These are phyloP conservation scores for Suillus subalutaceus DNA, from an alignment of 768 basidiomycete genomes.

Conservation along the genomic window DNA sequence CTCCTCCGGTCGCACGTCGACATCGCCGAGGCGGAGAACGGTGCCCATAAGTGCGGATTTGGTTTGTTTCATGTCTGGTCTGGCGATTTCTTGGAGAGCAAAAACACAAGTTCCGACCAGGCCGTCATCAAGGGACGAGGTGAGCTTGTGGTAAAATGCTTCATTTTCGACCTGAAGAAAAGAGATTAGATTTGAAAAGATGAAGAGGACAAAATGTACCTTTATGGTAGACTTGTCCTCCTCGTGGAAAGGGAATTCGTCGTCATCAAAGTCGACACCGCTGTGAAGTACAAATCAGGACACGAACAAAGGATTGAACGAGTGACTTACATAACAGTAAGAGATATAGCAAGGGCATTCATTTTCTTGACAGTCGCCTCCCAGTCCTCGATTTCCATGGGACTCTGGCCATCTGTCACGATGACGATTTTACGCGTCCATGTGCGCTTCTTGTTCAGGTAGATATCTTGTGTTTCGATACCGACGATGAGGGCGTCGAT, in stretches of 20 bases:
- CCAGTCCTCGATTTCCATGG: constrained; percentile 77
- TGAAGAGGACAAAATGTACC: constrained; percentile 43
- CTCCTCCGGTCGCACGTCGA: constrained; percentile 64
- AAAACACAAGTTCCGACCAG: constrained; percentile 34
- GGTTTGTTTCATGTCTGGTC: constrained; percentile 65
- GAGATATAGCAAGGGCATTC: constrained; percentile 52
- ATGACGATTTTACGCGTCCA: constrained; percentile 87
- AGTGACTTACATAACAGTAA: constrained; percentile 71
- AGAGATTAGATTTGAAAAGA: constrained; percentile 4
- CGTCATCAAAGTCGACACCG: constrained; percentile 89
- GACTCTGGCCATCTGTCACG: constrained; percentile 83
- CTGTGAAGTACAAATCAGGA: constrained; percentile 39
- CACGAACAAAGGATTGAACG: not conserved
- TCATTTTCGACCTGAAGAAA: constrained; percentile 69
- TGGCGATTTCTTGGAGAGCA: constrained; percentile 29
- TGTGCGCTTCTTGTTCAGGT: constrained; percentile 70
- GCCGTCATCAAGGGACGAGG: constrained; percentile 34
- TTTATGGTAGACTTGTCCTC: constrained; percentile 73
- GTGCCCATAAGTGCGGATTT: constrained; percentile 70
- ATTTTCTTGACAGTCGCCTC: constrained; percentile 69
- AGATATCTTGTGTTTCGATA: constrained; percentile 72
- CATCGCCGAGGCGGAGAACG: constrained; percentile 78
- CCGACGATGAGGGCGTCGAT: constrained; percentile 88
- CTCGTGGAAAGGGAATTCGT: constrained; percentile 62
- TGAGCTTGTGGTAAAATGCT: constrained; percentile 60